Conservation (phyloP, 495 filamentous ascomycete genomes). For the Astrothelium macrocarpum region DNA sequence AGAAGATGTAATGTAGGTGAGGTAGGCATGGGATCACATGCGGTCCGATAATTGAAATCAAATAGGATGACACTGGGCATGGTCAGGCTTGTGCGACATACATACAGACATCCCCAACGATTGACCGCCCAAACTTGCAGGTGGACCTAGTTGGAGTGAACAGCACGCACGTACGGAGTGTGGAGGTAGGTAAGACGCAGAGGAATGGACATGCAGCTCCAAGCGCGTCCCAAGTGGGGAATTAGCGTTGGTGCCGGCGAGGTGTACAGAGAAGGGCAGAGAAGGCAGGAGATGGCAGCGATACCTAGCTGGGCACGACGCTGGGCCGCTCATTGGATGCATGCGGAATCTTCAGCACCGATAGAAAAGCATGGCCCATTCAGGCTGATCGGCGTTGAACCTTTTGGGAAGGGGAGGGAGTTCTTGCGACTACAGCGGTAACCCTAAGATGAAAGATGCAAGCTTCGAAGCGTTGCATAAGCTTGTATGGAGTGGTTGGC, state of each 20-base stretch:
- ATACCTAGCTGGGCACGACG: not conserved
- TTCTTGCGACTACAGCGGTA: not conserved
- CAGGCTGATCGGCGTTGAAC: too few species aligned
- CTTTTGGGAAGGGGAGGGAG: not conserved
- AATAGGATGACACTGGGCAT: not conserved
- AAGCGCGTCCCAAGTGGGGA: not conserved
- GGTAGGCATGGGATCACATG: not conserved
- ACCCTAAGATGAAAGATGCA: not conserved
- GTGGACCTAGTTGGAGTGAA: not conserved
- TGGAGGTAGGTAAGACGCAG: not conserved
- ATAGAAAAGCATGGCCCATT: not conserved
- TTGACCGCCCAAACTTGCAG: not conserved
- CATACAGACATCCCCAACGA: too few species aligned
- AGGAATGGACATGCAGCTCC: not conserved
- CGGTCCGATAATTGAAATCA: not conserved
- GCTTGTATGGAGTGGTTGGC: not conserved
- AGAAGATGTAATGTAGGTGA: too few species aligned
- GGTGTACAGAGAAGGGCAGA: not conserved
- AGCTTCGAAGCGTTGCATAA: not conserved
- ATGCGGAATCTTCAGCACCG: too few species aligned
- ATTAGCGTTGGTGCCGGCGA: constrained; percentile 1
- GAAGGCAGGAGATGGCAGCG: too few species aligned
- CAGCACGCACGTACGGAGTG: not conserved
- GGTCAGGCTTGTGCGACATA: not conserved
- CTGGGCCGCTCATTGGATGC: too few species aligned